Evolutionary conservation across 805 yeast species (phyloP).

Genomic region (Ogataea nitratoaversa): DNA sequence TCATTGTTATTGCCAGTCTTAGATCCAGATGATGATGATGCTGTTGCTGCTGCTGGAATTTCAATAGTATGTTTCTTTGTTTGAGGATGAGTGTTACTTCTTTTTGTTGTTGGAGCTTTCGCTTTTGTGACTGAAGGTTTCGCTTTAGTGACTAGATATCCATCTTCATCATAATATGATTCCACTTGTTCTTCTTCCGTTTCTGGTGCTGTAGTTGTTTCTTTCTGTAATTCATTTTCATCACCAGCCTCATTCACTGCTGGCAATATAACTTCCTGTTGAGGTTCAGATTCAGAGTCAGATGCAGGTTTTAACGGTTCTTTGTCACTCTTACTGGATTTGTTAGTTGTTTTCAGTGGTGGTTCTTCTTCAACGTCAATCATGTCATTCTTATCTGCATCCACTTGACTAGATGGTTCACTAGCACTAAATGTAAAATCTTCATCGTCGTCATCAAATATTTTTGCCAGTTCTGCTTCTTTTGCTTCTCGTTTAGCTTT

Average conservation of each 20-base stretch:
- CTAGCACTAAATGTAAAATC: slow-evolving; percentile 8
- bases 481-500: slow-evolving; percentile 6
- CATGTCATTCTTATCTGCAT: slow-evolving; percentile 7
- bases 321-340: neutral
- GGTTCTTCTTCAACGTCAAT: slow-evolving; percentile 7
- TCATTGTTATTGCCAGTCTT: slow-evolving; percentile 5
- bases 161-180: slow-evolving; percentile 29
- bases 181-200: slow-evolving; percentile 17
- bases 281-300: slow-evolving; percentile 11
- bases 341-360: neutral
- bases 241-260: neutral
- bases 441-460: slow-evolving; percentile 25
- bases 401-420: neutral
- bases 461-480: slow-evolving; percentile 17
- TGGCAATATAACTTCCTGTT: neutral
- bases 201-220: neutral
- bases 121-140: slow-evolving; percentile 6
- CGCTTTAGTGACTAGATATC: slow-evolving; percentile 24
- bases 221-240: neutral
- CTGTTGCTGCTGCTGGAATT: too few species aligned
- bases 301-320: slow-evolving; percentile 1
- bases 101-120: slow-evolving; percentile 5
- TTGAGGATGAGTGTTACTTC: slow-evolving; percentile 10
- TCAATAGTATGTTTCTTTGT: slow-evolving; percentile 11
- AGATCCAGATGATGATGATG: neutral